phyloP scores from a whole-genome alignment of 306 rosid species.

The Nissolia schottii region DNA sequence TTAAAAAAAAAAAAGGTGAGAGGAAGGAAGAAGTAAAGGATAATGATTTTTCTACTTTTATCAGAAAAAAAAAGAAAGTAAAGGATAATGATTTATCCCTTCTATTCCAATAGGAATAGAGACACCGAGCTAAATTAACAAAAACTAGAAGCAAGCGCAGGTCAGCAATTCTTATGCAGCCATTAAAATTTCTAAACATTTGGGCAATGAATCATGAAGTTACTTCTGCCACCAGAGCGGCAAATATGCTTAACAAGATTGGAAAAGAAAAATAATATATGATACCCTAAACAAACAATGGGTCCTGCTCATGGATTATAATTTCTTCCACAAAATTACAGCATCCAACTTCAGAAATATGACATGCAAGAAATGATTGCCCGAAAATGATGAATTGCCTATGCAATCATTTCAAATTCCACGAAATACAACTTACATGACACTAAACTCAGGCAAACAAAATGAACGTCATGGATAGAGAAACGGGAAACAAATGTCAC shows the following conservation, averaged over 20 bases:
- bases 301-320: background rate
- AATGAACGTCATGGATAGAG: background rate
- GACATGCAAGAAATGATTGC: background rate
- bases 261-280: background rate
- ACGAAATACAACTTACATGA: background rate
- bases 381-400: background rate
- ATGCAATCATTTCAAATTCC: background rate
- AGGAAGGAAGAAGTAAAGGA: background rate
- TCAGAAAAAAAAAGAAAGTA: background rate
- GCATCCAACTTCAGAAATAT: background rate
- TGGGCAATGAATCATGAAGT: background rate
- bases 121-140: background rate
- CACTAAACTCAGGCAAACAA: background rate
- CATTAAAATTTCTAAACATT: background rate
- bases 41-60: no score
- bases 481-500: background rate
- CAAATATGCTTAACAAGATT: background rate
- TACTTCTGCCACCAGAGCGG: background rate
- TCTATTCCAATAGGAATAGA: background rate
- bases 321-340: background rate
- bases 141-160: conserved; percentile 3
- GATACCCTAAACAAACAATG: background rate
- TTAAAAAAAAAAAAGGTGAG: background rate
- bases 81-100: background rate
- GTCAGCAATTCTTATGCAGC: background rate